Evolutionary conservation across 23 red algal species (phyloP), one percentile per base, ranked within the genome.

Genomic region (Agarophyton chilense): DNA sequence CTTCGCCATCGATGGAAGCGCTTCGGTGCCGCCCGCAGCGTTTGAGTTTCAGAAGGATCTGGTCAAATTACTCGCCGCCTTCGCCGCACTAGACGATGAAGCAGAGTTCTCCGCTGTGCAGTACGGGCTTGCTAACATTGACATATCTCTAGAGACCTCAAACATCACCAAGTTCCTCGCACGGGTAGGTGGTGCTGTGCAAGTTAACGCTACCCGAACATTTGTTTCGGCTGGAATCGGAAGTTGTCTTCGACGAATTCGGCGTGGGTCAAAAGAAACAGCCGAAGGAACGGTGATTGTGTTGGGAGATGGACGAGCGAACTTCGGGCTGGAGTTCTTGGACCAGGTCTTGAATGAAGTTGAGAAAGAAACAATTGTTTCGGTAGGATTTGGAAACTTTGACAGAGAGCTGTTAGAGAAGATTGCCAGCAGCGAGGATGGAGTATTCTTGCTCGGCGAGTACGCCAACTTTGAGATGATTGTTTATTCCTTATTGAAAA

Each of bases 31-130:
- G 22, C 52, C 76, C 4, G 24, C 0, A 3, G 52, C 50, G 4
- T 80, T 80, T 33, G 36, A 80, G 18, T 56, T 80, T 29, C 76
- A 80, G 76, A 39, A 60, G 16, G 76, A 80, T 43, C 52, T 80
- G 47, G 76, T 80, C 25, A 58, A 80, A 35, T 17, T 80, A 32
- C 51, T 80, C 10, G 76, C 76, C 21, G 6, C 52, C 4, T 56
- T 80, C 36, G 51, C 76, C 13, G 68, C 40, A 17, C 68, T 74
- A 6, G 68, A 74, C 25, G 68, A 74, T 39, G 68, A 74, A 26
- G 68, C 68, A 43, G 68, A 80, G 54, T 80, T 80, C 29, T 55
- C 77, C 1, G 77, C 77, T 3, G 77, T 80, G 18, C 77, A 80
- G 18, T 80, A 80, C 54, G 77, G 77, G 18, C 21, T 80, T 4